These are phyloP conservation scores for Salvia sclarea DNA, from an alignment of 305 asterid genomes.

Conservation along the genomic window DNA sequence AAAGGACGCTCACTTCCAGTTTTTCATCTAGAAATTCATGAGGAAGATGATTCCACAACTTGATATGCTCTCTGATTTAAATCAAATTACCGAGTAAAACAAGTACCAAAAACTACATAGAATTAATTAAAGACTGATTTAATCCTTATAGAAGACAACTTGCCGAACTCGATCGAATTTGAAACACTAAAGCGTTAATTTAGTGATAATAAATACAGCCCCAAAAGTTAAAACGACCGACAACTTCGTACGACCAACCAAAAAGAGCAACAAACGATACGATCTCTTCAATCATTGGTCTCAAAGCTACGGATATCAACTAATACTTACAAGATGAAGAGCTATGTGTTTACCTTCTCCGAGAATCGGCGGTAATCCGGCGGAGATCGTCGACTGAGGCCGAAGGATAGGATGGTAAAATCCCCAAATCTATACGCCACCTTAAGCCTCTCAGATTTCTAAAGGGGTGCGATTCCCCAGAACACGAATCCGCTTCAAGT, in stretches of 20 bases:
- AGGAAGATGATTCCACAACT: neutral
- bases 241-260: neutral
- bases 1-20: neutral
- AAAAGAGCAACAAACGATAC: neutral
- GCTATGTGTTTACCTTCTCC: conserved; percentile 64
- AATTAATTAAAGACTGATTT: neutral
- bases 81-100: neutral
- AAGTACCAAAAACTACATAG: neutral
- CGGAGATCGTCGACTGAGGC: conserved; percentile 84
- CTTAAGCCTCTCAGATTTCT: conserved; percentile 72
- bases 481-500: conserved; percentile 43
- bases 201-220: neutral
- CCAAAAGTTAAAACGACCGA: conserved; percentile 5
- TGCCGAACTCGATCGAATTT: neutral
- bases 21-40: neutral
- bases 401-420: conserved; percentile 67
- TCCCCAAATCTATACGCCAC: conserved; percentile 92
- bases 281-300: conserved; percentile 9
- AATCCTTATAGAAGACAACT: neutral
- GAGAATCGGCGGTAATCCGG: conserved; percentile 77
- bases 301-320: neutral
- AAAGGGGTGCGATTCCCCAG: conserved; percentile 45
- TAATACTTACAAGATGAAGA: neutral
- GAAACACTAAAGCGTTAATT: neutral
- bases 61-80: conserved; percentile 4